A percentile compares a stretch with the other conserved stretches of the same genome.
phyloP scores from a whole-genome alignment of 164 flowering plant species.

The Vitis rupestris region DNA sequence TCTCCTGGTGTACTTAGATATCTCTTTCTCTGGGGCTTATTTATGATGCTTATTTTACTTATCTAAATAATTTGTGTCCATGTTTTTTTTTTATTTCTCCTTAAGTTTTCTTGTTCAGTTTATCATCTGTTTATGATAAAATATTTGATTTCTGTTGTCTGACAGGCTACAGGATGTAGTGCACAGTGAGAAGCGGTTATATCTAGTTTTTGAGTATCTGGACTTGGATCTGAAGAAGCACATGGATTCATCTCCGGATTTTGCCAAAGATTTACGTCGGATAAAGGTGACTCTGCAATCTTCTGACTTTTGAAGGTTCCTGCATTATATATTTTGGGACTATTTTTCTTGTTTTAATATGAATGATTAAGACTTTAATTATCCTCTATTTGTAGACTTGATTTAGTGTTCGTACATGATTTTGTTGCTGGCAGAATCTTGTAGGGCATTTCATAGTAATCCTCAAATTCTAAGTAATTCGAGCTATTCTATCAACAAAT shows the following conservation, averaged over 20 bases:
- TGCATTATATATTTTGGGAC: background rate
- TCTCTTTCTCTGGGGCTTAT: no score
- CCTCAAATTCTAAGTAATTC: background rate
- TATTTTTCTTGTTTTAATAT: background rate
- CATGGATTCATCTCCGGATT: slow-evolving; percentile 92
- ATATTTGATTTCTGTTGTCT: background rate
- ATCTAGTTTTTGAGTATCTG: slow-evolving; percentile 92
- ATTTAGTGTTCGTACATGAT: background rate
- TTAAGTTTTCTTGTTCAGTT: background rate
- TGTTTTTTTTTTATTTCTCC: background rate
- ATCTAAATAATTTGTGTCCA: no score
- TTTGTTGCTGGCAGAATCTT: background rate
- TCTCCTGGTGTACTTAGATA: no score
- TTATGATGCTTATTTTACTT: no score
- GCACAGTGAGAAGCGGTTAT: slow-evolving; percentile 89
- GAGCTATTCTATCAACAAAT: background rate
- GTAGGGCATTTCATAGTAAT: background rate
- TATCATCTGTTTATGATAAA: background rate
- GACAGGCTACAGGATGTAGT: slow-evolving; percentile 93
- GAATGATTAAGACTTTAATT: background rate
- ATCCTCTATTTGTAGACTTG: background rate
- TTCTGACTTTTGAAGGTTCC: slow-evolving; percentile 18
- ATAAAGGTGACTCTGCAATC: slow-evolving; percentile 71
- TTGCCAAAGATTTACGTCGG: slow-evolving; percentile 66
- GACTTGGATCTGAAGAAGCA: slow-evolving; percentile 96